Percentiles rank a stretch among this genome's conserved stretches.
These are phyloP conservation scores for Phytophthora sp. DNA, from an alignment of 352 stramenopile species.

Conservation along the genomic window DNA sequence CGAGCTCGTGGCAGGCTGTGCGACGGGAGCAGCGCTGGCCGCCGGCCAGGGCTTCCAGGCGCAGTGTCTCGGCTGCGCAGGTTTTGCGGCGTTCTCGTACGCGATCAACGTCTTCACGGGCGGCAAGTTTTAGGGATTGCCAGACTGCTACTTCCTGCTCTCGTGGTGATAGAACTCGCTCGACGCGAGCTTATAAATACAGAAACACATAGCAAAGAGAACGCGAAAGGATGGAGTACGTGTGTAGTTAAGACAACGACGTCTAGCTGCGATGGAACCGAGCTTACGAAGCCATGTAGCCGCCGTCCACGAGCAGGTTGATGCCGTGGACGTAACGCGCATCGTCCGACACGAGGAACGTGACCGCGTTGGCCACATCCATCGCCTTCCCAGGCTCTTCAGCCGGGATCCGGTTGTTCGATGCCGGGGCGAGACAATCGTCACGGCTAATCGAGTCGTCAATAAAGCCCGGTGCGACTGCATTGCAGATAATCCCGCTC, in stretches of 20 bases:
- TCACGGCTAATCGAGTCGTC: constrained; percentile 67
- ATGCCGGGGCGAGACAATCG: constrained; percentile 55
- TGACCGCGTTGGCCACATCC: constrained; percentile 72
- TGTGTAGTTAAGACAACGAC: neutral
- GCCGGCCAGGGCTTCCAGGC: constrained; percentile 93
- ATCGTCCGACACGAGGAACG: constrained; percentile 70
- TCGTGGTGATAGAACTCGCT: constrained; percentile 22
- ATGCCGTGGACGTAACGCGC: constrained; percentile 67
- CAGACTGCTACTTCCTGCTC: too few relatives aligned
- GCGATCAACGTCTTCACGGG: constrained; percentile 90
- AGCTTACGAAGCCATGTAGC: constrained; percentile 57
- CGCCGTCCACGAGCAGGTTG: constrained; percentile 68
- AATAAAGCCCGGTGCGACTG: constrained; percentile 62
- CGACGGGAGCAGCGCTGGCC: constrained; percentile 95
- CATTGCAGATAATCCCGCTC: constrained; percentile 69
- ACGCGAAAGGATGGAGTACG: neutral
- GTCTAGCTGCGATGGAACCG: neutral
- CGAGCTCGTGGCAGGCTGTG: constrained; percentile 92
- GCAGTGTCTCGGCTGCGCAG: constrained; percentile 93
- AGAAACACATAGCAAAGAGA: constrained; percentile 12
- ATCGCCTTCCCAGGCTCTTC: constrained; percentile 62
- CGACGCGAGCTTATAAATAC: constrained; percentile 24
- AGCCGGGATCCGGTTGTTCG: constrained; percentile 56
- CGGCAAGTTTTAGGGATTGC: constrained; percentile 80
- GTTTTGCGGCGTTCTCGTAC: constrained; percentile 92